These are phyloP conservation scores for Cercospora citrullina DNA, from an alignment of 2,329 filamentous ascomycete species.

Conservation along the genomic window DNA sequence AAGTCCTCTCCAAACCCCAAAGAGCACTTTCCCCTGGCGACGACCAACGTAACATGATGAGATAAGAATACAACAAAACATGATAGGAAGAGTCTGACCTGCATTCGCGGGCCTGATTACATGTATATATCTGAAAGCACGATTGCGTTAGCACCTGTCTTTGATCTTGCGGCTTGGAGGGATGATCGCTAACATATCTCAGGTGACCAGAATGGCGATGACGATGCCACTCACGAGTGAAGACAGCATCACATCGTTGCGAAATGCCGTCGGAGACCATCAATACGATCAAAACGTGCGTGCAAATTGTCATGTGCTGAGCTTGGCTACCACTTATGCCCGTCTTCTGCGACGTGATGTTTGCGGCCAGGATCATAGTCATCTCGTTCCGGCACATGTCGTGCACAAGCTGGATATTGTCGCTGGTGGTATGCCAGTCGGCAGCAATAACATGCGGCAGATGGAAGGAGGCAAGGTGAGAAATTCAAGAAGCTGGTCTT, in stretches of 20 bases:
- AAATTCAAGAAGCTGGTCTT: neutral
- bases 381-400: constrained; percentile 40
- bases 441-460: neutral
- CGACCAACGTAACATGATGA: neutral
- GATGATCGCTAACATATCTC: constrained; percentile 35
- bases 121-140: constrained; percentile 13
- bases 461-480: neutral
- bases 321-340: constrained; percentile 35
- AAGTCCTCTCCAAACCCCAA: neutral
- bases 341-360: constrained; percentile 41
- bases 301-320: constrained; percentile 39
- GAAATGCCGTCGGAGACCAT: constrained; percentile 28
- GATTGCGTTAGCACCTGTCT: neutral
- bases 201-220: neutral
- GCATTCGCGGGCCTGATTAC: constrained; percentile 11
- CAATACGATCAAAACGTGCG: constrained; percentile 37
- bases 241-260: constrained; percentile 28
- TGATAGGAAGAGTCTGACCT: constrained; percentile 25
- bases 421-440: neutral
- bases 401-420: constrained; percentile 33
- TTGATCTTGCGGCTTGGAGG: neutral
- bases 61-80: constrained; percentile 1
- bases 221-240: constrained; percentile 35
- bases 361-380: constrained; percentile 33
- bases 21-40: neutral